These are phyloP conservation scores for Pythium periplocum DNA, from an alignment of 352 stramenopile species.

Conservation along the genomic window DNA sequence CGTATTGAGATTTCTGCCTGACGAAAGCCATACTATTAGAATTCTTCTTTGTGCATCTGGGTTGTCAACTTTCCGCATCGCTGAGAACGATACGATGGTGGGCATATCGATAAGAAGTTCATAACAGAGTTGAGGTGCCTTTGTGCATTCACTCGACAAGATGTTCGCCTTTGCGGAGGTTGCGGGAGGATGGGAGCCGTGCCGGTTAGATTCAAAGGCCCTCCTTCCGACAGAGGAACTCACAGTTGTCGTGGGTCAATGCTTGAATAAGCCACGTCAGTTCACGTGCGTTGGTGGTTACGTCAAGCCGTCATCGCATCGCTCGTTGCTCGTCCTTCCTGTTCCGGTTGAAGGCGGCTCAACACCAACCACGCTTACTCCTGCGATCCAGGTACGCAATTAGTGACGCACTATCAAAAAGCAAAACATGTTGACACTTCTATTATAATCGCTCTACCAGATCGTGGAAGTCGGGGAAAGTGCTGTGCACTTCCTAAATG, in stretches of 20 bases:
- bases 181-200: conserved; percentile 12
- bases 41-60: not conserved
- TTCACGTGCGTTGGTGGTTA: conserved; percentile 55
- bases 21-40: conserved; percentile 23
- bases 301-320: conserved; percentile 36
- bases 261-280: conserved; percentile 26
- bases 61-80: not conserved
- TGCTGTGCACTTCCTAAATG: conserved; percentile 42
- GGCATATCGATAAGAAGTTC: conserved; percentile 1
- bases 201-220: conserved; percentile 23
- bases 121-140: too few relatives aligned
- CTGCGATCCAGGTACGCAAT: conserved; percentile 16
- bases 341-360: conserved; percentile 12
- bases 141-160: too few relatives aligned
- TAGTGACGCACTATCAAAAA: not conserved
- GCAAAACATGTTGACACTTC: not conserved
- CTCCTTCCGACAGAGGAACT: conserved; percentile 55
- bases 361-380: not conserved
- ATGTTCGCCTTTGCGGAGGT: conserved; percentile 1
- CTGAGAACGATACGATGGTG: not conserved
- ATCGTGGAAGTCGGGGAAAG: conserved; percentile 57
- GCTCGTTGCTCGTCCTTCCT: conserved; percentile 42
- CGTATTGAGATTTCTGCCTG: conserved; percentile 40
- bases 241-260: conserved; percentile 41
- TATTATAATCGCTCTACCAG: conserved; percentile 18